Base-by-base conservation (phyloP, 352 stramenopile genomes). In the Elongisporangium senticosum region DNA sequence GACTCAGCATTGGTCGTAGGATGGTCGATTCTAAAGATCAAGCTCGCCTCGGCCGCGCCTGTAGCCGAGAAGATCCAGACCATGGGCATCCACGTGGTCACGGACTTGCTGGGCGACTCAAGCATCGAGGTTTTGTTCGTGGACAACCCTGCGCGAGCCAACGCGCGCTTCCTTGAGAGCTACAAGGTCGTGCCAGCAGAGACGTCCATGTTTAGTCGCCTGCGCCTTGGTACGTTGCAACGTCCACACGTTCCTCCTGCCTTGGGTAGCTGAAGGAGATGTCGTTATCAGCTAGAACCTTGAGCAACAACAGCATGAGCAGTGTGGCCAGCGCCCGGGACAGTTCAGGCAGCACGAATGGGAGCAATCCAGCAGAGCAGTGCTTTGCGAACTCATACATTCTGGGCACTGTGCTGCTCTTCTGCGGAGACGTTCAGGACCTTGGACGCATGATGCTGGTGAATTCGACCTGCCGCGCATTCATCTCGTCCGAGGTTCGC, bases 1-100 rank as follows among this genome's bases (percentile, higher is more conserved):
- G 24, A 28, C 13, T 14, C 15, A 21, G 4, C 14, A n/a, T 20
- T 58, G 10, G 4, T 13, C 39, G 11, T 17, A 72, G 69, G 83
- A 3, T 93, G 81, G 80, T 90, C 79, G 24, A 86, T 90, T 47
- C 51, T 93, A 37, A 90, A 90, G 71, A 90, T 72, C 17, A 90
- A 86, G 54, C 49, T 93, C 40, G 79, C 83, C 7, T 76, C 80
- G 0, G 81, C 82, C 3, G 80, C 79, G 22, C 81, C 81, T 11
- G 82, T 90, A n/a, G 83, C 84, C 0, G 84, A 88, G 56, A 75
- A 75, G 56, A 77, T 94, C 55, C 81, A 92, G 48, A 81, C 69
- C 6, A 87, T 94, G 77, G 77, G 82, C 2, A 48, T 93, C 1
- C 74, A 83, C 51, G 79, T 85, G 26, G 77, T 91, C 54, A 89